Evolutionary conservation across 2,329 filamentous ascomycete species (phyloP), one percentile per base, ranked within the genome.

Genomic region (Thelonectria rubi): DNA sequence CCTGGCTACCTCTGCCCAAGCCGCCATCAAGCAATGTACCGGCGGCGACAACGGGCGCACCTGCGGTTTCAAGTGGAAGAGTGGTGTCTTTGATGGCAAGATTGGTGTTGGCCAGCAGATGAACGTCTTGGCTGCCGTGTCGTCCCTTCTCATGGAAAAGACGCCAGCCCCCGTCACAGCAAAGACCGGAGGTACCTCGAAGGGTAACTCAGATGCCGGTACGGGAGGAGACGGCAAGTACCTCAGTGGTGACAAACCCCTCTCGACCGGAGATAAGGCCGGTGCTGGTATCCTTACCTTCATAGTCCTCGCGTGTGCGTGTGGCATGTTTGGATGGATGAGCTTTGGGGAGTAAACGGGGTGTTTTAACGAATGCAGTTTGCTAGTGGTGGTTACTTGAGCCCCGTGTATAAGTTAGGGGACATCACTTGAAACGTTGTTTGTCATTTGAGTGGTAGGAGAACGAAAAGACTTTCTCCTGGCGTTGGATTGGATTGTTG

Each of bases 81-180:
- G 74, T 5, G 81, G 78, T 2, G 70, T 67, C 5, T 88, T 81
- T 67, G 85, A 88, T 64, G 83, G 83, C 45, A 84, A 80, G 60
- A 81, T 77, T 4, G 85, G 86, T 32, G 84, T 86, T 53, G 85
- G 87, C 9, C 85, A 89, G 73, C 80, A 86, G 69, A 86, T 89
- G 80, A 83, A 82, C 55, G 86, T 83, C 0, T 75, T 88, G 14
- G 82, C 82, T 24, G 81, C 87, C 3, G 80, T 88, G 17, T 82
- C 82, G 5, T 81, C 81, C 1, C 81, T 84, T 5, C 75, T 88
- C 46, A 78, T 85, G 46, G 72, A 75, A 26, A 65, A 73, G 5
- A 76, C 77, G 2, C 73, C 78, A 20, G 65, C 73, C 2, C 82
- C 83, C 0, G 74, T 81, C 15, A 84, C 83, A 0, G 79, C 79